These are phyloP conservation scores for Cladosporium sp. DNA, from an alignment of 2,329 filamentous ascomycete genomes.

Conservation along the genomic window DNA sequence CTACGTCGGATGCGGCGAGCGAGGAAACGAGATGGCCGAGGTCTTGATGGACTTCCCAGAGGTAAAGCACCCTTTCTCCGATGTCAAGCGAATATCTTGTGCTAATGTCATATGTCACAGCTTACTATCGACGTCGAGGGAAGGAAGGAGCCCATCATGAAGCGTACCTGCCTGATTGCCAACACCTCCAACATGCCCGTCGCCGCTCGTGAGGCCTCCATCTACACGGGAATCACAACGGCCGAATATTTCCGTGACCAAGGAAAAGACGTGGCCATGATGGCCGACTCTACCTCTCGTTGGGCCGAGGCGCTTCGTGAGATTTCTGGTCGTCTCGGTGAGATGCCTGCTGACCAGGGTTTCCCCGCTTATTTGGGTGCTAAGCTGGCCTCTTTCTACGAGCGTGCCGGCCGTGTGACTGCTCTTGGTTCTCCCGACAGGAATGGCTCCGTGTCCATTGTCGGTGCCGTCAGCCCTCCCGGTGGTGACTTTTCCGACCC, in stretches of 20 bases:
- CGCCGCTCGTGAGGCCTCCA: conserved; percentile 95
- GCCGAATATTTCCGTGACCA: conserved; percentile 97
- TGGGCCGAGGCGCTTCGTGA: conserved; percentile 99
- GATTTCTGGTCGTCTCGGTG: conserved; percentile 95
- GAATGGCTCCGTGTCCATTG: conserved; percentile 90
- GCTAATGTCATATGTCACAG: conserved; percentile 34
- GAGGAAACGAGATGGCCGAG: conserved; percentile 99
- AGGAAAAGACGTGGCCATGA: conserved; percentile 98
- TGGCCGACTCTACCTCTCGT: conserved; percentile 96
- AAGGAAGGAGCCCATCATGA: conserved; percentile 98
- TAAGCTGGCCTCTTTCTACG: conserved; percentile 98
- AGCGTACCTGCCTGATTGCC: conserved; percentile 95
- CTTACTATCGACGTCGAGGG: conserved; percentile 92
- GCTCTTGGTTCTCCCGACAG: conserved; percentile 85
- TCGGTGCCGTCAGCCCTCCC: conserved; percentile 93
- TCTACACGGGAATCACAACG: conserved; percentile 94
- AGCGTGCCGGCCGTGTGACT: conserved; percentile 86
- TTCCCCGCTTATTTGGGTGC: conserved; percentile 97
- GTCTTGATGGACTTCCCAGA: conserved; percentile 99
- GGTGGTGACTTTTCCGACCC: conserved; percentile 99
- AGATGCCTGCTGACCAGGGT: conserved; percentile 99
- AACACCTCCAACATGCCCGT: conserved; percentile 99
- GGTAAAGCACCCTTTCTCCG: conserved; percentile 35
- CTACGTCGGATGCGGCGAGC: conserved; percentile 85
- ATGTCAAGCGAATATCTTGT: neutral